Evolutionary conservation across 805 yeast species (phyloP).

Genomic region (Wickerhamiella cacticola): DNA sequence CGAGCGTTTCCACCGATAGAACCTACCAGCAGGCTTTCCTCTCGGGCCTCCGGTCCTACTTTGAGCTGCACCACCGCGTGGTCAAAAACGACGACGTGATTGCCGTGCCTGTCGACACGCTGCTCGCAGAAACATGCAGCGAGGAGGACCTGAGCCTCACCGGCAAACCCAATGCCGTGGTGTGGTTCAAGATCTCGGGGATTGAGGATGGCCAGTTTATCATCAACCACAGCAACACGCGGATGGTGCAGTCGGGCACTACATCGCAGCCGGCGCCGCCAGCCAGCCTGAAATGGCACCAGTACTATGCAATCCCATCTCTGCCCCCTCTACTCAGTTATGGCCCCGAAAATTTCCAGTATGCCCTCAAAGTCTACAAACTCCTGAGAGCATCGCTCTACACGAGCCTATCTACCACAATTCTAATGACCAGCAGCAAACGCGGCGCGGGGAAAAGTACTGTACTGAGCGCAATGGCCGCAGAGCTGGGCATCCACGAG

Average conservation of each 20-base stretch:
- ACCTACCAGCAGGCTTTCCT: slow-evolving; percentile 50
- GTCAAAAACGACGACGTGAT: slow-evolving; percentile 55
- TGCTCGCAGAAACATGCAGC: slow-evolving; percentile 42
- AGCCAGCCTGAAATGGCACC: slow-evolving; percentile 33
- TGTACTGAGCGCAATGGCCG: slow-evolving; percentile 42
- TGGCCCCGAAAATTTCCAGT: slow-evolving; percentile 32
- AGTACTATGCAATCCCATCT: slow-evolving; percentile 37
- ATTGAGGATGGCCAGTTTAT: slow-evolving; percentile 33
- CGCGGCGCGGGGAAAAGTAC: slow-evolving; percentile 73
- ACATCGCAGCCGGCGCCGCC: slow-evolving; percentile 28
- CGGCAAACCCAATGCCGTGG: slow-evolving; percentile 58
- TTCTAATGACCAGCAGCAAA: slow-evolving; percentile 54
- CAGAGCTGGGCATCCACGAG: slow-evolving; percentile 51
- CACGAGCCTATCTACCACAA: slow-evolving; percentile 42
- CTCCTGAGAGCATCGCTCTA: slow-evolving; percentile 40
- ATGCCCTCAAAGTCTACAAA: slow-evolving; percentile 41
- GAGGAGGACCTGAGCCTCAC: slow-evolving; percentile 34
- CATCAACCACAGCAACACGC: slow-evolving; percentile 56
- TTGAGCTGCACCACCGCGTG: slow-evolving; percentile 47
- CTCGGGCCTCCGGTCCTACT: slow-evolving; percentile 46
- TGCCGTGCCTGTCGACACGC: slow-evolving; percentile 65
- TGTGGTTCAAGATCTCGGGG: slow-evolving; percentile 70
- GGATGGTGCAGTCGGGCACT: slow-evolving; percentile 57
- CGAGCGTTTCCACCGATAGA: slow-evolving; percentile 56
- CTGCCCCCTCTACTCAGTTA: slow-evolving; percentile 27